Conservation (phyloP, 1,139 yeast genomes). For the Hyphopichia burtonii region DNA sequence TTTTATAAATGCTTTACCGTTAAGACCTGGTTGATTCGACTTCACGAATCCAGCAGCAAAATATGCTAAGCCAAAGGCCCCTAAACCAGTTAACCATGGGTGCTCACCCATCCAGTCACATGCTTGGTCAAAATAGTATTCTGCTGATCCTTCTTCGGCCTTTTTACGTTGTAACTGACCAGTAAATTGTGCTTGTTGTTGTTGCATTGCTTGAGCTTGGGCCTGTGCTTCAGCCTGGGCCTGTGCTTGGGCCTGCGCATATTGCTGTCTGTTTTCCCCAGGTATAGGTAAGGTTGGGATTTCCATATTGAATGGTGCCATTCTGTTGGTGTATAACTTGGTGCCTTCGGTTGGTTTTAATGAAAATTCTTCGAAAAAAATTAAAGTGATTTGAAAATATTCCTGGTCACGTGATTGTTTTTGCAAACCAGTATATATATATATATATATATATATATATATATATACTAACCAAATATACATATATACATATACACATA, state of each 20-base stretch:
- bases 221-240: neutral
- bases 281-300: constrained; percentile 62
- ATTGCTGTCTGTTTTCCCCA: constrained; percentile 38
- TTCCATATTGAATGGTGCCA: constrained; percentile 34
- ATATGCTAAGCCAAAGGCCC: constrained; percentile 65
- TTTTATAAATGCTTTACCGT: constrained; percentile 69
- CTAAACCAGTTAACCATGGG: constrained; percentile 72
- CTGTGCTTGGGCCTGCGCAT: neutral
- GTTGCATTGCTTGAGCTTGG: constrained; percentile 7
- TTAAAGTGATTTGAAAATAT: neutral
- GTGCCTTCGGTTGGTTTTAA: too few species aligned
- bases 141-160: constrained; percentile 52
- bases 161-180: constrained; percentile 43
- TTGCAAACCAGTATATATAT: too few species aligned
- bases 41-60: constrained; percentile 69
- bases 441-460: too few species aligned
- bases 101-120: constrained; percentile 68
- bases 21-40: constrained; percentile 68
- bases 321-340: constrained; percentile 1
- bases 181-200: constrained; percentile 21
- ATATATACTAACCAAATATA: too few species aligned
- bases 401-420: neutral
- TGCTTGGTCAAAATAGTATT: constrained; percentile 68
- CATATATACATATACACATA: too few species aligned
- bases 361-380: neutral